Evolutionary conservation across 345 rosid species (phyloP).

Genomic region (Excoecaria cochinchinensis): DNA sequence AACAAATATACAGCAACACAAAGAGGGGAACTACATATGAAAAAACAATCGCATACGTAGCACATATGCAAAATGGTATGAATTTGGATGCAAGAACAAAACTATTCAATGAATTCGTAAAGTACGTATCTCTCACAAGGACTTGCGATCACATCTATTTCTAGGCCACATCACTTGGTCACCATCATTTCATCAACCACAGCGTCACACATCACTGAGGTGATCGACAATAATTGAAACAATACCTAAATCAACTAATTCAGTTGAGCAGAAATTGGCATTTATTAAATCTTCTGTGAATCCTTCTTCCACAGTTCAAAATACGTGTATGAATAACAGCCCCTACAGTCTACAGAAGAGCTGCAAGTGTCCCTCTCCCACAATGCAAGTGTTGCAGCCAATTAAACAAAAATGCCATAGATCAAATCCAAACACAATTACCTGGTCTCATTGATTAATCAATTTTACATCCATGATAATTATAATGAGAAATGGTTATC

Average conservation of each 20-base stretch:
- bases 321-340: too few relatives aligned
- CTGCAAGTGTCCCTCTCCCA: too few relatives aligned
- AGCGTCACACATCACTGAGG: background rate
- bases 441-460: too few relatives aligned
- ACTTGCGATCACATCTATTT: background rate
- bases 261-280: background rate
- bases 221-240: background rate
- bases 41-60: background rate
- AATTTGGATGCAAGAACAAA: background rate
- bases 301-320: too few relatives aligned
- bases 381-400: too few relatives aligned
- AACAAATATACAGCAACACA: background rate
- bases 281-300: background rate
- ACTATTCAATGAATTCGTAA: background rate
- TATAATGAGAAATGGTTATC: too few relatives aligned
- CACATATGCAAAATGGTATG: background rate
- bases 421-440: too few relatives aligned
- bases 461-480: too few relatives aligned
- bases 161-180: background rate
- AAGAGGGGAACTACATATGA: background rate
- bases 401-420: too few relatives aligned
- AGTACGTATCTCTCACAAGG: background rate
- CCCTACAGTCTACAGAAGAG: too few relatives aligned
- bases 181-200: background rate
- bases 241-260: background rate